Evolutionary conservation across 2,329 filamentous ascomycete genomes (phyloP).

Genomic region (Botrytis fabae): DNA sequence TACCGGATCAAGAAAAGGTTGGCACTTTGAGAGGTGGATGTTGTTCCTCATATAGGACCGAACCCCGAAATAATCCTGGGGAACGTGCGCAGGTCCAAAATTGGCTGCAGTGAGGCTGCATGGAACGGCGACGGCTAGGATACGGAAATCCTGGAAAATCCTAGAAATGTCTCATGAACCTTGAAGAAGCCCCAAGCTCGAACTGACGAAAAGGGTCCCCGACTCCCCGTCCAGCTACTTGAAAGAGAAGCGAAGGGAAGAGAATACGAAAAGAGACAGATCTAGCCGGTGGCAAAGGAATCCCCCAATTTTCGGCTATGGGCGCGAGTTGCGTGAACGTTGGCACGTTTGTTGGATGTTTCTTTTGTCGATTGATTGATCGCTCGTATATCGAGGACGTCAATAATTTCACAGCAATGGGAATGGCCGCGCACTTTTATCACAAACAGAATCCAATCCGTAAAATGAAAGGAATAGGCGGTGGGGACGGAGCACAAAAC

Average conservation of each 20-base stretch:
- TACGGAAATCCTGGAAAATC: slow-evolving; percentile 2
- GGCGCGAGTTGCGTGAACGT: neutral
- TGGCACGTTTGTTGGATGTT: neutral
- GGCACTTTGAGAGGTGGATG: neutral
- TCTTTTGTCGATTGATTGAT: neutral
- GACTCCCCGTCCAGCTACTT: neutral
- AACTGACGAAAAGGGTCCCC: neutral
- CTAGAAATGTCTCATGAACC: slow-evolving; percentile 17
- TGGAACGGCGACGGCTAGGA: slow-evolving; percentile 17
- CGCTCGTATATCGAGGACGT: neutral
- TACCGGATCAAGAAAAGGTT: neutral
- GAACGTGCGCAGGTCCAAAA: slow-evolving; percentile 23
- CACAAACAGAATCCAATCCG: neutral
- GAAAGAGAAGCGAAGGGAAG: slow-evolving; percentile 3
- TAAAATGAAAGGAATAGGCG: neutral
- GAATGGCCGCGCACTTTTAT: neutral
- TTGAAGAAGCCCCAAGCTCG: neutral
- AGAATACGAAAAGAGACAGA: neutral
- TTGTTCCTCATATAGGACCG: neutral
- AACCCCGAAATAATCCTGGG: slow-evolving; percentile 6
- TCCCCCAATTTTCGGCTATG: neutral
- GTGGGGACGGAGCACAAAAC: neutral
- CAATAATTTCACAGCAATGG: neutral
- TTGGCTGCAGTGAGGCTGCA: slow-evolving; percentile 22
- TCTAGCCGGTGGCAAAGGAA: neutral